These are phyloP conservation scores for Beauveria australis DNA, from an alignment of 2,329 filamentous ascomycete genomes.

Conservation along the genomic window DNA sequence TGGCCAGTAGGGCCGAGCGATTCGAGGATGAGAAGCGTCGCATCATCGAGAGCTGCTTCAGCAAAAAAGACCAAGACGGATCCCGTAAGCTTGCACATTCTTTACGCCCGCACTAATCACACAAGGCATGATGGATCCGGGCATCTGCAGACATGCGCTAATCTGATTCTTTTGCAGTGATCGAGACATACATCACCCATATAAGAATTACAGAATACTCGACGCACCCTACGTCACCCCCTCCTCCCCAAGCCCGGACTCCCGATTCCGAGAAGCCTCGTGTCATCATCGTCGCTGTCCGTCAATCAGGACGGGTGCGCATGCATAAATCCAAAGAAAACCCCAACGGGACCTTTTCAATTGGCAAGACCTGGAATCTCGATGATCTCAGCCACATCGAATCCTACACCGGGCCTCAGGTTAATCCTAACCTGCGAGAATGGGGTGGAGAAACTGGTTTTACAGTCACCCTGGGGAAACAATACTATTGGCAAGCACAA, in stretches of 20 bases:
- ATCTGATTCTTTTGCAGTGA: constrained; percentile 20
- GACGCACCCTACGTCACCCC: constrained; percentile 71
- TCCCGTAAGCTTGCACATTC: constrained; percentile 52
- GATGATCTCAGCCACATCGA: constrained; percentile 81
- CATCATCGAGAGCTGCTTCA: constrained; percentile 92
- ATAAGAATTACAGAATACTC: constrained; percentile 86
- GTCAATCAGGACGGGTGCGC: constrained; percentile 84
- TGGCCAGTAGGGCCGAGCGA: constrained; percentile 55
- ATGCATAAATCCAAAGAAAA: constrained; percentile 98
- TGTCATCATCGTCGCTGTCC: constrained; percentile 86
- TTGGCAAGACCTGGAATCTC: constrained; percentile 96
- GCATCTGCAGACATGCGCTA: constrained; percentile 5
- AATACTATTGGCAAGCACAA: constrained; percentile 94
- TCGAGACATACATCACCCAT: constrained; percentile 96
- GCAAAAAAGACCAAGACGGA: constrained; percentile 79
- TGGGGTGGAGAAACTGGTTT: constrained; percentile 85
- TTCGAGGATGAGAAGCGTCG: constrained; percentile 96
- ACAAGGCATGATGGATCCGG: not conserved
- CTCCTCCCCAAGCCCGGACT: constrained; percentile 66
- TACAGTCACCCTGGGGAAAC: constrained; percentile 79
- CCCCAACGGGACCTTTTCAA: constrained; percentile 85
- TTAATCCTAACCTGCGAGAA: constrained; percentile 52
- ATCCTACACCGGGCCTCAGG: constrained; percentile 60
- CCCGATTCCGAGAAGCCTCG: constrained; percentile 75
- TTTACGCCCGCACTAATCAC: not conserved